Evolutionary conservation across 2,329 filamentous ascomycete genomes (phyloP), one percentile per base, ranked within the genome.

Genomic region (Gaeumannomyces tritici): DNA sequence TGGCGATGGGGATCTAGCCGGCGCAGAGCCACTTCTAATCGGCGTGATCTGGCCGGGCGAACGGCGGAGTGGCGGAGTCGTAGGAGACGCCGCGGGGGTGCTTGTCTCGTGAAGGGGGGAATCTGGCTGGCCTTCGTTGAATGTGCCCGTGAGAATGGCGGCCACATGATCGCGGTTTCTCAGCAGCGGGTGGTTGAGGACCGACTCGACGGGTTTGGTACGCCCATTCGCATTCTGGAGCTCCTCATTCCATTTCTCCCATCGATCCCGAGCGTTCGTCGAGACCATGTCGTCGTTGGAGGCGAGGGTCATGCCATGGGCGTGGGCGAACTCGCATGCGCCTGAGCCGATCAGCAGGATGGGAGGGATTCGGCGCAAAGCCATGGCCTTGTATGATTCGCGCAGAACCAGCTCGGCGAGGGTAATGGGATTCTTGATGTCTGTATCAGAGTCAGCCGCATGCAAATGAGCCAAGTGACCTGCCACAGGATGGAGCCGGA

Each of bases 341-440:
- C 95, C 95, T 67, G 90, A 81, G 42, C 91, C 91, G 13, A 96
- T 90, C 1, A 99, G 83, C 28, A 97, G 85, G 69, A 97, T 98
- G 12, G 95, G 95, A 11, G 96, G 93, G 4, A 99, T 92, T 62
- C 95, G 87, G 62, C 90, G 86, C 60, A 98, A 83, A 9, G 91
- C 90, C n/a, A 98, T 76, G 1, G 89, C 86, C 63, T 86, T 82
- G 60, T 84, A 89, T 63, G 91, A 90, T 63, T 84, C 83, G 63
- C 96, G 89, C 27, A 96, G 85, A 29, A 99, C 86, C 51, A 90
- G 74, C 58, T 93, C 90, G 61, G 95, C 95, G 8, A 97, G 80
- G 9, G 87, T 89, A 51, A 99, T 93, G 0, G 95, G 95, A 68
- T 99, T 99, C 68, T 89, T 93, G 72, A 99, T 87, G 70, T 93